These are phyloP conservation scores for Clarireedia sp. DNA, from an alignment of 2,329 filamentous ascomycete species.

Conservation along the genomic window DNA sequence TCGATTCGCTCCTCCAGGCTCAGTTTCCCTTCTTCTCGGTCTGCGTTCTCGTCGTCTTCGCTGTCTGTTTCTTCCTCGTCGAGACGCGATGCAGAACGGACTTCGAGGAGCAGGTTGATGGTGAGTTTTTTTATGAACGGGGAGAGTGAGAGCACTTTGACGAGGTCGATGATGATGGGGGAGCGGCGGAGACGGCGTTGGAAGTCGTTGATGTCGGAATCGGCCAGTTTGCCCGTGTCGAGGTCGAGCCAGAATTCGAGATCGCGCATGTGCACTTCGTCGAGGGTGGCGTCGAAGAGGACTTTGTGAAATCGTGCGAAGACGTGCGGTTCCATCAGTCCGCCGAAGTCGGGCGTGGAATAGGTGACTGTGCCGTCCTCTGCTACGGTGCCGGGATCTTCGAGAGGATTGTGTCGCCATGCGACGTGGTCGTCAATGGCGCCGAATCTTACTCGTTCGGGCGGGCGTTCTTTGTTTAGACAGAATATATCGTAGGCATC, in stretches of 20 bases:
- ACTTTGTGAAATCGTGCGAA: too few relatives aligned
- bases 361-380: too few relatives aligned
- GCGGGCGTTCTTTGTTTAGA: too few relatives aligned
- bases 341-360: too few relatives aligned
- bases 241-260: conserved; percentile 12
- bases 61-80: conserved; percentile 3
- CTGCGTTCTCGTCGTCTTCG: conserved; percentile 7
- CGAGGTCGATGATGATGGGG: conserved; percentile 13
- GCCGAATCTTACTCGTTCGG: too few relatives aligned
- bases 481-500: too few relatives aligned
- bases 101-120: conserved; percentile 13
- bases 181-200: conserved; percentile 3
- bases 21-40: neutral
- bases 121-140: conserved; percentile 8
- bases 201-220: conserved; percentile 4
- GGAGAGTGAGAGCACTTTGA: conserved; percentile 12
- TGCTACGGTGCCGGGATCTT: too few relatives aligned
- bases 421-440: too few relatives aligned
- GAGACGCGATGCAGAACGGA: conserved; percentile 9
- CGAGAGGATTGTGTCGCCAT: too few relatives aligned
- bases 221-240: conserved; percentile 3
- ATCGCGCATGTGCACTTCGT: neutral
- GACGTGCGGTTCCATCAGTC: too few relatives aligned
- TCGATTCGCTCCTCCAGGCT: too few relatives aligned
- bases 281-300: neutral